phyloP scores from a whole-genome alignment of 768 basidiomycete genomes.

The Rubroboletus pulcherrimus region DNA sequence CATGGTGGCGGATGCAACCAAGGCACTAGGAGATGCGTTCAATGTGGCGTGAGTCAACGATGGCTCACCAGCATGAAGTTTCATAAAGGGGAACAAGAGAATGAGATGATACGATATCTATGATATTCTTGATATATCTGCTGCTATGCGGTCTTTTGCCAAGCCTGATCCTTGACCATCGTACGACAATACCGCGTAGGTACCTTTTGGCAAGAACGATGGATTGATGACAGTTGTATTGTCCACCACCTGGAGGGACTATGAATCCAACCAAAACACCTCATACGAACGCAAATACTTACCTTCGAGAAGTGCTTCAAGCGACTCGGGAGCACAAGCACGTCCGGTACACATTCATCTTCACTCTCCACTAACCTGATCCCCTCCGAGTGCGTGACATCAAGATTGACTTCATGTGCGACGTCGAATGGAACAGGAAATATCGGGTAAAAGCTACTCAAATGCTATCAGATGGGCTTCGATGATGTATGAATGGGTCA shows the following conservation, averaged over 20 bases:
- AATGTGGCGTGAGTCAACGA: not conserved
- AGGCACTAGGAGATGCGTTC: slow-evolving; percentile 19
- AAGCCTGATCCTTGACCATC: slow-evolving; percentile 24
- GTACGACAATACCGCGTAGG: slow-evolving; percentile 47
- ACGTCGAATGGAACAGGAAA: slow-evolving; percentile 82
- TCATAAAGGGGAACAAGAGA: not conserved
- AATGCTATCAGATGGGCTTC: not conserved
- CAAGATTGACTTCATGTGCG: slow-evolving; percentile 81
- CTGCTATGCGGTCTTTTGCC: slow-evolving; percentile 27
- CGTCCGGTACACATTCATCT: slow-evolving; percentile 63
- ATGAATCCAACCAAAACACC: not conserved
- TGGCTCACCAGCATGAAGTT: not conserved
- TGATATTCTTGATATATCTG: slow-evolving; percentile 24
- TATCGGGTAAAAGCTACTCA: slow-evolving; percentile 83
- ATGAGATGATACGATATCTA: slow-evolving; percentile 10
- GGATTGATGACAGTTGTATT: slow-evolving; percentile 83
- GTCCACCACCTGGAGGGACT: slow-evolving; percentile 59
- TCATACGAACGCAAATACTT: slow-evolving; percentile 8
- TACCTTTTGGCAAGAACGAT: slow-evolving; percentile 63
- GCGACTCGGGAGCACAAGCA: slow-evolving; percentile 83
- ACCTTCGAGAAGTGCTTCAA: slow-evolving; percentile 92
- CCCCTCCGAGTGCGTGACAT: slow-evolving; percentile 70
- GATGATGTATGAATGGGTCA: slow-evolving; percentile 26
- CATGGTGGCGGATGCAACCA: slow-evolving; percentile 21
- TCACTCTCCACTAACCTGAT: slow-evolving; percentile 34